Base-by-base conservation (phyloP, 495 filamentous ascomycete genomes). In the Podospora sp. region DNA sequence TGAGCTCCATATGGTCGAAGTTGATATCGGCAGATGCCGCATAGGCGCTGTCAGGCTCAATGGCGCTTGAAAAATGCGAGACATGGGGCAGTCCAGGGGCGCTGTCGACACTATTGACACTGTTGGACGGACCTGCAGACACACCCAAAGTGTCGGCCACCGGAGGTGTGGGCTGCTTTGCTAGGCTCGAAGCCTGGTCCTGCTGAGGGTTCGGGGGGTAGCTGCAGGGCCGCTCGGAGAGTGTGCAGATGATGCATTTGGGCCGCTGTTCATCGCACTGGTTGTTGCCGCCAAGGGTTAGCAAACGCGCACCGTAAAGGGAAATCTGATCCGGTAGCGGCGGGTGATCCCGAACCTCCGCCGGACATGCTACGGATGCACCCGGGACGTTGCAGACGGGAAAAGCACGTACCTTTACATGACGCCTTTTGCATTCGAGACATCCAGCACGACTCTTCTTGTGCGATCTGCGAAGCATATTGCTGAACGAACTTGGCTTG, bases 181-280 rank as follows among this genome's bases (percentile, higher is more conserved):
- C 21, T 14, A 24, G 40, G 16, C 58, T 24, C 16, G 40, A 8
- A 0, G 22, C 25, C 33, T 46, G 51, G 0, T 56, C 51, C 12
- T 25, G 52, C 22, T 65, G 62, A 11, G 22, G 14, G 57, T 40
- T 27, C 22, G 65, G 59, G 0, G 69, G 64, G 68, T 77, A 79
- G 51, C 74, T 73, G 66, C 77, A 79, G 3, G 75, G 71, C 24
- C 77, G 65, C 8, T 69, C 71, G 7, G 77, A 77, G 8, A 76
- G 67, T 1, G 74, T 72, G 65, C 77, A 79, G 12, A 79, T 72
- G 35, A 73, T 70, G 55, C 77, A 79, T 65, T 63, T 67, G 2
- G 77, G 77, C 11, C 77, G 71, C 33, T 71, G 65, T 63, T 78
- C 77, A 60, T 79, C 77, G 62, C 77, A 79, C 77, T 79, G n/a